Evolutionary conservation across 352 stramenopile species (phyloP).

Genomic region (Phytopythium litorale): DNA sequence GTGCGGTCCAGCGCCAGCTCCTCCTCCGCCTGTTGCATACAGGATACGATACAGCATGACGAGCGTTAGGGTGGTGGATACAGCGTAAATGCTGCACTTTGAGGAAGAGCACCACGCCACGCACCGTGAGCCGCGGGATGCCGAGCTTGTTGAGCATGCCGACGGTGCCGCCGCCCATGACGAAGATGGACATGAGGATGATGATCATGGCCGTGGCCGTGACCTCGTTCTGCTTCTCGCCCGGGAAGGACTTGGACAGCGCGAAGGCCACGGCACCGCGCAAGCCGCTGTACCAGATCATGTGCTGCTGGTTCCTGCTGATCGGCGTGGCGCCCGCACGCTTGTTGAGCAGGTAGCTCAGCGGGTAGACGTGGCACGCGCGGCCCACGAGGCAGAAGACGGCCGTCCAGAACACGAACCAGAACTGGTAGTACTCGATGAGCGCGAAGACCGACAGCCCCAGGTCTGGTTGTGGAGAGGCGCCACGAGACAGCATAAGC

Average conservation of each 20-base stretch:
- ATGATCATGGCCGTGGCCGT: slow-evolving; percentile 90
- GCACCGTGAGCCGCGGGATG: slow-evolving; percentile 81
- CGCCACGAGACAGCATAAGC: background rate
- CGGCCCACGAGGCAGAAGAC: slow-evolving; percentile 82
- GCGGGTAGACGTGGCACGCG: slow-evolving; percentile 86
- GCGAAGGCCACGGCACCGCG: slow-evolving; percentile 92
- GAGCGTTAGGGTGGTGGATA: background rate
- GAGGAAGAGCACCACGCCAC: background rate
- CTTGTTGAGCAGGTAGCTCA: slow-evolving; percentile 70
- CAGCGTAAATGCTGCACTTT: background rate
- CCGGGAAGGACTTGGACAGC: slow-evolving; percentile 88
- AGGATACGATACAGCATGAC: background rate
- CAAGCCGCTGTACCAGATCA: slow-evolving; percentile 94
- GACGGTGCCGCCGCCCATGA: slow-evolving; percentile 89
- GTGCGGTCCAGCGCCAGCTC: slow-evolving; percentile 70
- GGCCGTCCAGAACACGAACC: slow-evolving; percentile 86
- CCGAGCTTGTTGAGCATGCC: slow-evolving; percentile 81
- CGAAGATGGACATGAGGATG: slow-evolving; percentile 90
- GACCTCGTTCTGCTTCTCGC: slow-evolving; percentile 82
- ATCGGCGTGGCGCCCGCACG: slow-evolving; percentile 56
- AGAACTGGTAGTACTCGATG: slow-evolving; percentile 67
- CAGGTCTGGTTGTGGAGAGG: slow-evolving; percentile 50
- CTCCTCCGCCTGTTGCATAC: slow-evolving; percentile 45
- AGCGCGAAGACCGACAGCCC: slow-evolving; percentile 89
- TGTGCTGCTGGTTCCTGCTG: slow-evolving; percentile 89